Base-by-base conservation (phyloP, 176 grass and related monocot species). In the Puccinellia tenuiflora region DNA sequence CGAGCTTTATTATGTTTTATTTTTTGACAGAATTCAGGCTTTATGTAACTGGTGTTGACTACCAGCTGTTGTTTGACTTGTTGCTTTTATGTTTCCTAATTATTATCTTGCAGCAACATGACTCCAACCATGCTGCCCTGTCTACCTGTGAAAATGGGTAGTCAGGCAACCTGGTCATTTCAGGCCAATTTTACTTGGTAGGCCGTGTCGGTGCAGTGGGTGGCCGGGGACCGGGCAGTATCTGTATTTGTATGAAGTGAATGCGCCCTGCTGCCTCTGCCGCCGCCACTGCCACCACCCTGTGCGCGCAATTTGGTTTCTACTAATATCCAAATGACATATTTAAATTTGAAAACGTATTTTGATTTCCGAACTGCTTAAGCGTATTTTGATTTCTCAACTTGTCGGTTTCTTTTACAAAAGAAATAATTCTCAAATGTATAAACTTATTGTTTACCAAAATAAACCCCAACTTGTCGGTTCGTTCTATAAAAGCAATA, bases 121-220 rank as follows among this genome's bases (percentile, higher is more conserved):
- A 16, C 39, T 28, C 14, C 40, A 72, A 72, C 24, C 68, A 46
- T 72, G 68, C 6, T 47, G 24, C 24, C 40, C 40, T 63, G 47
- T 69, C 53, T 78, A 79, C 57, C 9, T 76, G 21, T 76, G 71
- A 59, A 83, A 20, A 84, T 76, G 57, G 57, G 57, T 53, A 53
- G 56, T 38, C 72, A 76, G 55, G 70, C 55, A 17, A 62, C 38
- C 76, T 54, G 52, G 75, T 16, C 18, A 76, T 85, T 81, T 38
- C 38, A 77, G 25, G 4, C 1, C 20, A 73, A 67, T 74, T 84
- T 47, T 30, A 33, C 34, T 39, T 85, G 53, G 45, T 43, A 64
- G 34, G 2, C 64, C 45, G 54, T 76, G 34, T 69, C 78, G 24
- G 63, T 52, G 69, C 42, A 37, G 69, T 50, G 40, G 42, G 69